Evolutionary conservation across 768 basidiomycete species (phyloP).

Genomic region (Serpula lacrymans): DNA sequence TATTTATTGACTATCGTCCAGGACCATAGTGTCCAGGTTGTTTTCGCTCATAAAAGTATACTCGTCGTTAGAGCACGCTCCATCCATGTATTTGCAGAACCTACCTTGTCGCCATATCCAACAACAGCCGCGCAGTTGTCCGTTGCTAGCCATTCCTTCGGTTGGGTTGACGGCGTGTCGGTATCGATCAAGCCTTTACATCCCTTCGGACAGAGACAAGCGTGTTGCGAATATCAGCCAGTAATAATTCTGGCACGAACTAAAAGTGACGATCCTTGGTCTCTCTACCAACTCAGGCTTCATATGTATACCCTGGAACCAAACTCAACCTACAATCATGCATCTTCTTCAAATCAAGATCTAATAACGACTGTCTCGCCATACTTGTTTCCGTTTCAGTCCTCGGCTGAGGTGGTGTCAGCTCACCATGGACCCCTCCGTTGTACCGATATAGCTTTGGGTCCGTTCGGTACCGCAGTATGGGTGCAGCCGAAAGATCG

Average conservation of each 20-base stretch:
- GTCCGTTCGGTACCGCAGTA: constrained; percentile 53
- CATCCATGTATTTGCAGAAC: constrained; percentile 51
- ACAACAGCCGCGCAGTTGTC: constrained; percentile 29
- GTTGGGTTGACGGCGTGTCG: constrained; percentile 64
- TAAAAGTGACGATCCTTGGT: constrained; percentile 62
- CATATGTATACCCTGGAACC: constrained; percentile 48
- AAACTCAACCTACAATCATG: constrained; percentile 25
- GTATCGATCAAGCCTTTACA: constrained; percentile 22
- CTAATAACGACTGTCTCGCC: constrained; percentile 14
- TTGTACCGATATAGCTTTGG: constrained; percentile 52
- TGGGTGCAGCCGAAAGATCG: constrained; percentile 60
- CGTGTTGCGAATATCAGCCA: constrained; percentile 5
- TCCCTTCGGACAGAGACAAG: neutral
- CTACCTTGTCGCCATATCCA: constrained; percentile 30
- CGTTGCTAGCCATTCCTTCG: constrained; percentile 49
- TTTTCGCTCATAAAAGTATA: constrained; percentile 43
- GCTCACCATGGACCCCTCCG: constrained; percentile 47
- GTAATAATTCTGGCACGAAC: constrained; percentile 55
- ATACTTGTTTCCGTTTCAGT: constrained; percentile 41
- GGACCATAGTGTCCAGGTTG: constrained; percentile 51
- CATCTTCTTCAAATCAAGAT: neutral
- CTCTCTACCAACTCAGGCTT: constrained; percentile 42
- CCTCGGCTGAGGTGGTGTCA: constrained; percentile 40
- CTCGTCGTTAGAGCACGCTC: constrained; percentile 60
- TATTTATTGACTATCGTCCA: constrained; percentile 19